phyloP scores from a whole-genome alignment of 495 filamentous ascomycete species.

The Xylaria curta region DNA sequence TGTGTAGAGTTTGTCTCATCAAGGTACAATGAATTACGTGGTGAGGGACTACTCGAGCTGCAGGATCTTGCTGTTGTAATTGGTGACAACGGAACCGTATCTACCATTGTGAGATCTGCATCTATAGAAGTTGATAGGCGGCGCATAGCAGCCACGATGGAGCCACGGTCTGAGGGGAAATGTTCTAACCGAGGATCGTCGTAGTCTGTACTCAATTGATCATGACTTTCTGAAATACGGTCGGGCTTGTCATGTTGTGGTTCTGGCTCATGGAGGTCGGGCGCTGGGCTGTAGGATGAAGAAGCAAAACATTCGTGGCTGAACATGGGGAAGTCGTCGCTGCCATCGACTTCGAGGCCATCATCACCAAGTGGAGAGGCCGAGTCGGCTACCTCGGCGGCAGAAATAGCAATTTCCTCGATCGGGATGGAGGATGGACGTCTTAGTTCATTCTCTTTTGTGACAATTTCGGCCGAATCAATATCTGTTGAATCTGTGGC shows the following conservation, averaged over 20 bases:
- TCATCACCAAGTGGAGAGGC: constrained; percentile 38
- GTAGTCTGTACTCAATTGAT: constrained; percentile 43
- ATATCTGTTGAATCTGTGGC: neutral
- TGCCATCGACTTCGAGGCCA: constrained; percentile 34
- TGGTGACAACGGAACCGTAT: constrained; percentile 45
- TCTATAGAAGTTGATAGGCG: constrained; percentile 53
- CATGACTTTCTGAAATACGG: constrained; percentile 14
- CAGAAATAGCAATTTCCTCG: constrained; percentile 46
- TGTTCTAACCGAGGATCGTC: constrained; percentile 58
- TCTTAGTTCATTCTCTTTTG: constrained; percentile 38
- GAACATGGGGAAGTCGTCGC: constrained; percentile 41
- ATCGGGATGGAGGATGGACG: constrained; percentile 37
- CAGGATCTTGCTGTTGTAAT: constrained; percentile 25
- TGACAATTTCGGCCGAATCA: constrained; percentile 18
- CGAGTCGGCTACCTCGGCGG: constrained; percentile 57
- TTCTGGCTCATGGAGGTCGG: neutral
- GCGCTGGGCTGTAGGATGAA: constrained; percentile 3
- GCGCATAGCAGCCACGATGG: constrained; percentile 54
- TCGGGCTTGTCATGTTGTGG: neutral
- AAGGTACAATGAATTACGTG: neutral
- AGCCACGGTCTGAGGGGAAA: constrained; percentile 56
- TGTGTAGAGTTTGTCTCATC: constrained; percentile 10
- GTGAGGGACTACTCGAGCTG: neutral
- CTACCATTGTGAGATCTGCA: constrained; percentile 50
- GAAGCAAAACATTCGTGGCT: constrained; percentile 27